Percentiles rank a stretch among this genome's conserved stretches.
These are phyloP conservation scores for Dothiorella sarmentorum DNA, from an alignment of 2,329 filamentous ascomycete species.

Conservation along the genomic window DNA sequence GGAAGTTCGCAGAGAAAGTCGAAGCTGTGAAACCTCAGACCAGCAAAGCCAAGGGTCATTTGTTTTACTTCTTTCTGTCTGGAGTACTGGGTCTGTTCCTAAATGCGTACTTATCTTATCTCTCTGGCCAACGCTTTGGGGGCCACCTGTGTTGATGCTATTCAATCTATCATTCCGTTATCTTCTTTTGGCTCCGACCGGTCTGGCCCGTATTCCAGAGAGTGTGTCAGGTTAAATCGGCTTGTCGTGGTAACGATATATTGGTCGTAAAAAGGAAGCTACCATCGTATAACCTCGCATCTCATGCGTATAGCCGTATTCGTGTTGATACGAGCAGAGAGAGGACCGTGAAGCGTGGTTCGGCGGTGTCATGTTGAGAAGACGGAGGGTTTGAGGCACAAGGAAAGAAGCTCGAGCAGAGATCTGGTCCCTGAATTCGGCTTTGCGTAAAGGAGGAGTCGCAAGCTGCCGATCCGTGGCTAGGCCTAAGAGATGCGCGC, in stretches of 20 bases:
- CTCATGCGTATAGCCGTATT: not conserved
- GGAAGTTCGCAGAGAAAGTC: not conserved
- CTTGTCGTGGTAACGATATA: not conserved
- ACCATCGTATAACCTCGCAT: not conserved
- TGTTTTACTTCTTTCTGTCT: too few species aligned
- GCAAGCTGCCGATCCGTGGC: not conserved
- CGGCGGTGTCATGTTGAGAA: not conserved
- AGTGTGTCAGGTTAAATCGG: too few species aligned
- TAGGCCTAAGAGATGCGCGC: not conserved
- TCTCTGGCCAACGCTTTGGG: too few species aligned
- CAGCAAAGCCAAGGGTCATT: not conserved
- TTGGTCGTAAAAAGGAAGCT: not conserved
- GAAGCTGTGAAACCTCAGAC: slow-evolving; percentile 2
- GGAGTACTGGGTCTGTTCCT: too few species aligned
- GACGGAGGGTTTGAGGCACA: not conserved
- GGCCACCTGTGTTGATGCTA: too few species aligned
- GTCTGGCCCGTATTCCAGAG: too few species aligned
- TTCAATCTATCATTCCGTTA: too few species aligned
- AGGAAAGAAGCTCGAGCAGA: not conserved
- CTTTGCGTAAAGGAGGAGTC: not conserved
- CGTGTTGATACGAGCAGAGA: not conserved
- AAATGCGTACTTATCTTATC: too few species aligned
- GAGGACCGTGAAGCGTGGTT: not conserved
- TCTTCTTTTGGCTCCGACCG: too few species aligned
- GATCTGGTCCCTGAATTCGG: not conserved